Percentiles rank a stretch among this genome's conserved stretches.
phyloP scores from a whole-genome alignment of 768 basidiomycete genomes.

The Suillus plorans region DNA sequence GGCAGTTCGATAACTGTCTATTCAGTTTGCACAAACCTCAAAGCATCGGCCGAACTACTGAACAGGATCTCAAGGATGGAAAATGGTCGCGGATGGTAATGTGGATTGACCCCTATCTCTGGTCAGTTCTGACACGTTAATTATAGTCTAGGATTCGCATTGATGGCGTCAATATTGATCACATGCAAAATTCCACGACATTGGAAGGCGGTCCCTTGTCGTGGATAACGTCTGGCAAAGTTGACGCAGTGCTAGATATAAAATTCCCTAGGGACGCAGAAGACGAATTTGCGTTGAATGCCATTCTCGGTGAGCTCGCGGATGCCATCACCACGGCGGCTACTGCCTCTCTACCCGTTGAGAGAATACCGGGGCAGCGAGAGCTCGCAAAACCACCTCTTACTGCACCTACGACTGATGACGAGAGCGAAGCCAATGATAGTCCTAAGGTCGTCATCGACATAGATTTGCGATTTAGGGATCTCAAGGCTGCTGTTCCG shows the following conservation, averaged over 20 bases:
- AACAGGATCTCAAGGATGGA: slow-evolving; percentile 79
- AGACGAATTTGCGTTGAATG: slow-evolving; percentile 68
- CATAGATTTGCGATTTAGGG: slow-evolving; percentile 91
- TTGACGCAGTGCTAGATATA: slow-evolving; percentile 96
- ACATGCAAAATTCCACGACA: slow-evolving; percentile 81
- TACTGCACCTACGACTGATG: slow-evolving; percentile 58
- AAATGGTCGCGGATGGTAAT: slow-evolving; percentile 88
- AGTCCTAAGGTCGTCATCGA: slow-evolving; percentile 71
- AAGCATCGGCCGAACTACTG: slow-evolving; percentile 88
- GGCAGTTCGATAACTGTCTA: slow-evolving; percentile 96
- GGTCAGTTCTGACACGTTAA: slow-evolving; percentile 1
- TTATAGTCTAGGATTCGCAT: slow-evolving; percentile 89
- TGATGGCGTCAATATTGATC: slow-evolving; percentile 96
- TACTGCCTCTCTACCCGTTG: slow-evolving; percentile 46
- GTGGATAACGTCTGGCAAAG: slow-evolving; percentile 96
- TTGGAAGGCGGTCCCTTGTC: slow-evolving; percentile 82
- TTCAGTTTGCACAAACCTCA: slow-evolving; percentile 97
- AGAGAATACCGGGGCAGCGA: slow-evolving; percentile 82
- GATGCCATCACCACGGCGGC: slow-evolving; percentile 75
- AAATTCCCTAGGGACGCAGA: slow-evolving; percentile 89
- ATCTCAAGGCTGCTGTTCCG: slow-evolving; percentile 93
- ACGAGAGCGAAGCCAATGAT: slow-evolving; percentile 27
- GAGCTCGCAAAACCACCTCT: slow-evolving; percentile 86
- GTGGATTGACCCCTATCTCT: slow-evolving; percentile 4
- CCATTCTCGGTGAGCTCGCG: slow-evolving; percentile 85